These are phyloP conservation scores for Mycena chlorophos DNA, from an alignment of 768 basidiomycete genomes.

Conservation along the genomic window DNA sequence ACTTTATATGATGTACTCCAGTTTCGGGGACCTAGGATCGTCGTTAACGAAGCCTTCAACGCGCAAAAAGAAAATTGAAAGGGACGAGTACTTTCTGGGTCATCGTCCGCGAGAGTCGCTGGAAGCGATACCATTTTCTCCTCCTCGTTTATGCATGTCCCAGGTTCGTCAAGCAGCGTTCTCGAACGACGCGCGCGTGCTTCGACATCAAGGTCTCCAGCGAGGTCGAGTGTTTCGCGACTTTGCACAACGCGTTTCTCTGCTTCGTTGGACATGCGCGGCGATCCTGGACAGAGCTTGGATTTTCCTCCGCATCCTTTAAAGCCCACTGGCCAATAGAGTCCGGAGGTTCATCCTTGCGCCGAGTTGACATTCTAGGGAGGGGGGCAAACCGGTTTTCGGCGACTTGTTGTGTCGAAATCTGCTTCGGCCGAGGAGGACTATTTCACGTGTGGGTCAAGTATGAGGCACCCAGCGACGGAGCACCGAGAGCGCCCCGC, in stretches of 20 bases:
- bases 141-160: not conserved
- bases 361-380: too few species aligned
- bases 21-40: slow-evolving; percentile 2
- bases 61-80: not conserved
- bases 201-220: slow-evolving; percentile 1
- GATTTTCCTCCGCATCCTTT: too few species aligned
- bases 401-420: too few species aligned
- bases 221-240: not conserved
- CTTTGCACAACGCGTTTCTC: not conserved
- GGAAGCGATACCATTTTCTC: not conserved
- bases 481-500: too few species aligned
- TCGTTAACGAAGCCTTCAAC: not conserved
- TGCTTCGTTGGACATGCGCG: not conserved
- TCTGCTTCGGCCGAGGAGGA: too few species aligned
- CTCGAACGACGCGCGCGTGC: too few species aligned
- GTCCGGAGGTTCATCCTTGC: too few species aligned
- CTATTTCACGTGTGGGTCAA: too few species aligned
- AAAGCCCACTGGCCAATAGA: too few species aligned
- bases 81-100: slow-evolving; percentile 1
- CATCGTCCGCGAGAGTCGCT: not conserved
- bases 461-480: too few species aligned
- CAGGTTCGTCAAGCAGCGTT: not conserved
- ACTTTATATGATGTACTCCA: slow-evolving; percentile 1
- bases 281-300: not conserved
- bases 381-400: too few species aligned